These are phyloP conservation scores for Tolypocladium sp. DNA, from an alignment of 2,329 filamentous ascomycete genomes.

Conservation along the genomic window DNA sequence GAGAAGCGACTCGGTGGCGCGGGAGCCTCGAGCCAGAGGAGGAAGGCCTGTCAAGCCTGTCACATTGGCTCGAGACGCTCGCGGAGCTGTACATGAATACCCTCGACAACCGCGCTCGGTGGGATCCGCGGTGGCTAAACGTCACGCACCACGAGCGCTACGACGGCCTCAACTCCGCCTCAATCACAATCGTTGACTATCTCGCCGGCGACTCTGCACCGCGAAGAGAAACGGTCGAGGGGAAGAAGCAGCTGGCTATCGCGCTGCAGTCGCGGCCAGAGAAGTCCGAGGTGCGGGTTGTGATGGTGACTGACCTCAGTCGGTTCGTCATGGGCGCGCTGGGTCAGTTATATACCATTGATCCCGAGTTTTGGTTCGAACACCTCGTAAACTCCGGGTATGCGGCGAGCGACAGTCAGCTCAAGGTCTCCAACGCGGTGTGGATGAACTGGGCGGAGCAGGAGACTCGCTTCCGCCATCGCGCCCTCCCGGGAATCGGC, in stretches of 20 bases:
- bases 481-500: slow-evolving; percentile 10
- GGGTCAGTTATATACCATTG: slow-evolving; percentile 15
- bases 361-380: slow-evolving; percentile 20
- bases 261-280: slow-evolving; percentile 8
- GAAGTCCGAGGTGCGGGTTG: slow-evolving; percentile 9
- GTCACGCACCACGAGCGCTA: slow-evolving; percentile 13
- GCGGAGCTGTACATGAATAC: slow-evolving; percentile 20
- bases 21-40: neutral
- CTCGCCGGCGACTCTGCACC: slow-evolving; percentile 5
- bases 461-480: slow-evolving; percentile 15
- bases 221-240: slow-evolving; percentile 1
- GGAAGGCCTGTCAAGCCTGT: slow-evolving; percentile 14
- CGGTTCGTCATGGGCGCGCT: slow-evolving; percentile 18
- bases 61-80: slow-evolving; percentile 18
- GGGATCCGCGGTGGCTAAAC: slow-evolving; percentile 16
- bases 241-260: slow-evolving; percentile 8
- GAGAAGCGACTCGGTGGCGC: neutral
- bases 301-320: slow-evolving; percentile 18
- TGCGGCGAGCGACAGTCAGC: slow-evolving; percentile 14
- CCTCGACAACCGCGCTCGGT: slow-evolving; percentile 15
- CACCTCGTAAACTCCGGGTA: slow-evolving; percentile 17
- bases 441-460: slow-evolving; percentile 19
- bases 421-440: slow-evolving; percentile 17
- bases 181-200: slow-evolving; percentile 13
- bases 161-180: slow-evolving; percentile 8